Conservation (phyloP, 108 stramenopile genomes). For the Cyclotella sp. region DNA sequence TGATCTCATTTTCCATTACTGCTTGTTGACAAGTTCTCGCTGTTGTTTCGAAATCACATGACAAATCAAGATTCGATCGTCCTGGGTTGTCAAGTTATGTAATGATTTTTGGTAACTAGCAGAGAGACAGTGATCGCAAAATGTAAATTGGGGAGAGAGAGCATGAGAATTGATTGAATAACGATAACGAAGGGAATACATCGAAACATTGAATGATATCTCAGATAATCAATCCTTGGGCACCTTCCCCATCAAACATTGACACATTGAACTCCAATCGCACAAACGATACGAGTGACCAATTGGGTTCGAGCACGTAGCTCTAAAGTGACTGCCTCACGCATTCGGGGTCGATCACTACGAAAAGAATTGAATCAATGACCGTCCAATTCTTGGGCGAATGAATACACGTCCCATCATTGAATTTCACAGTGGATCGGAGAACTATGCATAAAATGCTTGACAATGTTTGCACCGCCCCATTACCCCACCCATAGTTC, state of each 20-base stretch:
- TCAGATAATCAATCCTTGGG: neutral
- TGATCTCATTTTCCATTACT: neutral
- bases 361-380: slow-evolving; percentile 15
- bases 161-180: neutral
- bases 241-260: slow-evolving; percentile 1
- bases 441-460: neutral
- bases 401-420: slow-evolving; percentile 11
- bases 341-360: slow-evolving; percentile 46
- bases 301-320: slow-evolving; percentile 37
- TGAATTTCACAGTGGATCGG: slow-evolving; percentile 20
- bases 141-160: neutral
- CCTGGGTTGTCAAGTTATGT: too few relatives aligned
- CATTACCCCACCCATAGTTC: neutral
- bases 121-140: too few relatives aligned
- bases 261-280: neutral
- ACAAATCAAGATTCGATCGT: too few relatives aligned
- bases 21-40: neutral
- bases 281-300: slow-evolving; percentile 3
- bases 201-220: neutral
- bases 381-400: slow-evolving; percentile 18
- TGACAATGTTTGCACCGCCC: slow-evolving; percentile 23
- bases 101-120: too few relatives aligned
- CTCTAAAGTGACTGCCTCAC: slow-evolving; percentile 50
- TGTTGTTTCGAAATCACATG: too few relatives aligned
- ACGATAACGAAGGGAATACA: neutral